phyloP scores from a whole-genome alignment of 2,329 filamentous ascomycete genomes.

The Ophiosphaerella herpotricha region DNA sequence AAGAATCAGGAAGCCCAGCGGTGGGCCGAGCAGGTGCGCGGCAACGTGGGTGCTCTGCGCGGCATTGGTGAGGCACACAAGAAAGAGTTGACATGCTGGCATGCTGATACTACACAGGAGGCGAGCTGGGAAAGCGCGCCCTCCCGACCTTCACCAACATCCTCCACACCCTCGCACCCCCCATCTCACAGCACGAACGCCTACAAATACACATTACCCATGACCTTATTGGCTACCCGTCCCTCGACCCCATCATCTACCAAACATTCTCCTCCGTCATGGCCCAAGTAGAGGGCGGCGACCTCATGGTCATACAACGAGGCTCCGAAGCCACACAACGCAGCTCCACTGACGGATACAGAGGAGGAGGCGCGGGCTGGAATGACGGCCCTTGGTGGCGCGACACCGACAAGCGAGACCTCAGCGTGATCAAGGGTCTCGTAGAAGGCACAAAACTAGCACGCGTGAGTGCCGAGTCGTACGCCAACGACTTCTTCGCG shows the following conservation, averaged over 20 bases:
- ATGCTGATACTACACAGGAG: slow-evolving; percentile 61
- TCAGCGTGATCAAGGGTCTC: slow-evolving; percentile 79
- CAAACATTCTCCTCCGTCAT: slow-evolving; percentile 92
- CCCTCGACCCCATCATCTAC: slow-evolving; percentile 90
- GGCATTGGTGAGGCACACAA: slow-evolving; percentile 65
- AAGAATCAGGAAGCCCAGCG: slow-evolving; percentile 95
- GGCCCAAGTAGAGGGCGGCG: slow-evolving; percentile 97
- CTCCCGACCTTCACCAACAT: slow-evolving; percentile 94
- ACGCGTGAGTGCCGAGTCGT: slow-evolving; percentile 84
- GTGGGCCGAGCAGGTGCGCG: slow-evolving; percentile 92
- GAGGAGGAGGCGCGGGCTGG: slow-evolving; percentile 71
- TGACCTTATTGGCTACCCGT: slow-evolving; percentile 91
- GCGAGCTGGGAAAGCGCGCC: slow-evolving; percentile 71
- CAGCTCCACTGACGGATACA: slow-evolving; percentile 63
- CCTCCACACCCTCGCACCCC: slow-evolving; percentile 91
- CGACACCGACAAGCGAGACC: slow-evolving; percentile 69
- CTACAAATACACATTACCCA: slow-evolving; percentile 97
- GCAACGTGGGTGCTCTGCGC: slow-evolving; percentile 79
- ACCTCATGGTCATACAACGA: slow-evolving; percentile 90
- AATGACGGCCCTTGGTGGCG: slow-evolving; percentile 97
- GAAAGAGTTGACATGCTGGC: not conserved
- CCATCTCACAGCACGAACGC: slow-evolving; percentile 94
- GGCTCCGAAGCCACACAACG: slow-evolving; percentile 81
- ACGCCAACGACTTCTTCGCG: slow-evolving; percentile 83
- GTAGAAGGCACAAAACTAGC: slow-evolving; percentile 90